Conservation (phyloP, 805 yeast species). For the Saccharomyces mikatae region DNA sequence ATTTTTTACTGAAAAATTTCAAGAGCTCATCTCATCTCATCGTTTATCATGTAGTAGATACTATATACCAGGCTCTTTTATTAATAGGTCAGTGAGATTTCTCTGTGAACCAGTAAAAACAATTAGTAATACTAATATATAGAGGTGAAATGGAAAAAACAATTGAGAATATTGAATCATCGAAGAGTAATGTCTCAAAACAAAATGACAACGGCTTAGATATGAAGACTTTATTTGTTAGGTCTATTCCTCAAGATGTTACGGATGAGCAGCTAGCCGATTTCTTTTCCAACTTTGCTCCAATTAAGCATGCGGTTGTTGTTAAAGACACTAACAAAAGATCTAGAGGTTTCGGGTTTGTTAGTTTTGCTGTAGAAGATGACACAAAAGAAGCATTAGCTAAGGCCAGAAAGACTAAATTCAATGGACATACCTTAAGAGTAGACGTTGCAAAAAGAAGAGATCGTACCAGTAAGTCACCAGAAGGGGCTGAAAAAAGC, state of each 20-base stretch:
- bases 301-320: constrained; percentile 89
- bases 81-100: not conserved
- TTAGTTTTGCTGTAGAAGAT: constrained; percentile 75
- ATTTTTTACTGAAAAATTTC: constrained; percentile 2
- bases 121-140: not conserved
- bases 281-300: constrained; percentile 85
- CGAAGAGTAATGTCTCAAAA: not conserved
- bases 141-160: not conserved
- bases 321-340: constrained; percentile 70
- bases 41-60: not conserved
- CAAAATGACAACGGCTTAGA: constrained; percentile 29
- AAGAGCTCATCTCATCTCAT: constrained; percentile 19
- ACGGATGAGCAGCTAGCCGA: constrained; percentile 75
- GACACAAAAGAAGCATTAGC: constrained; percentile 73
- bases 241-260: constrained; percentile 74
- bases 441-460: constrained; percentile 90
- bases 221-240: constrained; percentile 65
- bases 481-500: constrained; percentile 4
- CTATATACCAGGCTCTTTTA: not conserved
- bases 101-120: not conserved
- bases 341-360: constrained; percentile 94
- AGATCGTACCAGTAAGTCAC: constrained; percentile 49
- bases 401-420: constrained; percentile 55
- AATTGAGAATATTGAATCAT: not conserved
- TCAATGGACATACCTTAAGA: constrained; percentile 58